Conservation (phyloP, 768 basidiomycete species). For the Boletus sensibilis region DNA sequence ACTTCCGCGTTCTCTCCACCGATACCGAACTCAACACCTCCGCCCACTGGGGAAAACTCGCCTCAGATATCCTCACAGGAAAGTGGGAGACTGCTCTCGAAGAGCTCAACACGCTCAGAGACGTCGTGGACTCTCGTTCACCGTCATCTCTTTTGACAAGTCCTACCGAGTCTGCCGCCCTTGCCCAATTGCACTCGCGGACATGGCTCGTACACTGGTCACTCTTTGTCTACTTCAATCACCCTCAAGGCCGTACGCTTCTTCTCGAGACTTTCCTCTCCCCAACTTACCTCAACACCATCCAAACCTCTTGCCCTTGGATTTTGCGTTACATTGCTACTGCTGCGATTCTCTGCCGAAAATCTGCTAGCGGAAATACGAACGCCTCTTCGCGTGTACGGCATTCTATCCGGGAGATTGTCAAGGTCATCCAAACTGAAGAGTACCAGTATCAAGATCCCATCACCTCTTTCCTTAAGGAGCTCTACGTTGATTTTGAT, state of each 20-base stretch:
- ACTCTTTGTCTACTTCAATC: slow-evolving; percentile 98
- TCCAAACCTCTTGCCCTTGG: slow-evolving; percentile 95
- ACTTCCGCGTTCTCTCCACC: slow-evolving; percentile 96
- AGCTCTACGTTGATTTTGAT: slow-evolving; percentile 93
- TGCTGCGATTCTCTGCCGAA: slow-evolving; percentile 89
- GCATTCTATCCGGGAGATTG: slow-evolving; percentile 86
- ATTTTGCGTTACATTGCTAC: slow-evolving; percentile 91
- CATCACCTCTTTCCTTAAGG: slow-evolving; percentile 88
- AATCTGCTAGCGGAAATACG: slow-evolving; percentile 52
- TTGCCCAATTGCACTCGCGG: slow-evolving; percentile 87
- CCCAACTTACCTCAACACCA: slow-evolving; percentile 96
- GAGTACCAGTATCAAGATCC: slow-evolving; percentile 96
- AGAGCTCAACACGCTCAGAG: slow-evolving; percentile 93
- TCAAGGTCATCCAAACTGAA: slow-evolving; percentile 92
- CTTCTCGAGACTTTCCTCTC: slow-evolving; percentile 96
- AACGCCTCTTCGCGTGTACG: slow-evolving; percentile 70
- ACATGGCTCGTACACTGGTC: slow-evolving; percentile 99
- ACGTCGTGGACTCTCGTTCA: slow-evolving; percentile 81
- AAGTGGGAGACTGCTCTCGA: slow-evolving; percentile 94
- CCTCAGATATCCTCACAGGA: slow-evolving; percentile 92
- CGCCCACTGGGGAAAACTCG: slow-evolving; percentile 98
- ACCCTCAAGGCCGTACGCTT: slow-evolving; percentile 84
- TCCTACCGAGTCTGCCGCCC: slow-evolving; percentile 60
- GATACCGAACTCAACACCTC: slow-evolving; percentile 92
- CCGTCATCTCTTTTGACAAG: slow-evolving; percentile 48